Evolutionary conservation across 768 basidiomycete genomes (phyloP).

Genomic region (Leucogyrophana mollusca): DNA sequence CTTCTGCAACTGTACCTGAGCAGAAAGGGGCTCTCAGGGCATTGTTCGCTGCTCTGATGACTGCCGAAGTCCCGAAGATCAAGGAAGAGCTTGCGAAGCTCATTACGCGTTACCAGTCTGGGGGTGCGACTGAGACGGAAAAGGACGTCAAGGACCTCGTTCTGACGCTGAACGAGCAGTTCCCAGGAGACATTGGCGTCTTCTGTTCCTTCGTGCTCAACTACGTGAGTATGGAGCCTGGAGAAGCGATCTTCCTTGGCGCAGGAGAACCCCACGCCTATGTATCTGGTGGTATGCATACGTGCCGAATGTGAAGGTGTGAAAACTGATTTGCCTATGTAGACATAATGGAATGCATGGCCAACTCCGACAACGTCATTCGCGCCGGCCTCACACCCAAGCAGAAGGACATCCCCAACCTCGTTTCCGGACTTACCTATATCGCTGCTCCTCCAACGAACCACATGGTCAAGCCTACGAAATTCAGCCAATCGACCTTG

Average conservation of each 20-base stretch:
- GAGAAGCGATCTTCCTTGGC: slow-evolving; percentile 91
- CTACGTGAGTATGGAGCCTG: slow-evolving; percentile 72
- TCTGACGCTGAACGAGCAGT: slow-evolving; percentile 63
- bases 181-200: slow-evolving; percentile 89
- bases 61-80: slow-evolving; percentile 54
- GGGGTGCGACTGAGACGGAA: slow-evolving; percentile 38
- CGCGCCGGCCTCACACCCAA: slow-evolving; percentile 98
- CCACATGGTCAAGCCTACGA: slow-evolving; percentile 65
- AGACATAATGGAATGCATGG: slow-evolving; percentile 99
- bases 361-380: slow-evolving; percentile 98
- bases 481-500: slow-evolving; percentile 43
- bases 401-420: slow-evolving; percentile 88
- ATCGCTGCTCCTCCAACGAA: slow-evolving; percentile 61
- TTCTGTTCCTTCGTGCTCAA: slow-evolving; percentile 92
- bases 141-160: slow-evolving; percentile 62
- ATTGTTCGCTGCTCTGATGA: slow-evolving; percentile 86
- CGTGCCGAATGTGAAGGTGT: too few relatives aligned
- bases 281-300: slow-evolving; percentile 76
- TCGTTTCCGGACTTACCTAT: slow-evolving; percentile 87
- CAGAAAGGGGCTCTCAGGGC: slow-evolving; percentile 67
- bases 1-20: slow-evolving; percentile 38
- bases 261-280: slow-evolving; percentile 99
- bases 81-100: slow-evolving; percentile 55
- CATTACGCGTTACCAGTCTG: slow-evolving; percentile 58
- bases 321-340: background rate